These are phyloP conservation scores for Dictyostelium citrinum DNA, from an alignment of 78 protist species.

Conservation along the genomic window DNA sequence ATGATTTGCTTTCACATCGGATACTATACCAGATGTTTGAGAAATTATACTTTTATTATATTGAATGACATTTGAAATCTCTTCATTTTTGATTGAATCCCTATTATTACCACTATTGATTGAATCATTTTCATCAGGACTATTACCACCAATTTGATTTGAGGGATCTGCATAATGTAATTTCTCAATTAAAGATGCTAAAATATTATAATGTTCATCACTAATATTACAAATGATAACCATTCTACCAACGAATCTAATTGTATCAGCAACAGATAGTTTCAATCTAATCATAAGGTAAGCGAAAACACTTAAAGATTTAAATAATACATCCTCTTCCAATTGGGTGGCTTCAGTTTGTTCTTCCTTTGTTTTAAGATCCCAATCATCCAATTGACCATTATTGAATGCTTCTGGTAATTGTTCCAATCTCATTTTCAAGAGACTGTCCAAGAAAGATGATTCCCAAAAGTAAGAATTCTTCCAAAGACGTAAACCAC, in stretches of 20 bases:
- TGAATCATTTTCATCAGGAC: background rate
- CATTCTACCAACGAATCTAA: constrained; percentile 25
- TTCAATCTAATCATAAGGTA: constrained; percentile 41
- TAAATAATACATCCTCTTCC: constrained; percentile 50
- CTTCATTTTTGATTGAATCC: background rate
- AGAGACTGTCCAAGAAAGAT: constrained; percentile 30
- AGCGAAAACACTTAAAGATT: background rate
- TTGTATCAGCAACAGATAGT: background rate
- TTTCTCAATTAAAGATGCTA: background rate
- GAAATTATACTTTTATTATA: background rate
- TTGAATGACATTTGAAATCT: background rate
- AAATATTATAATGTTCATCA: constrained; percentile 35
- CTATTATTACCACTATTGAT: background rate
- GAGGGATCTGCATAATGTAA: constrained; percentile 23
- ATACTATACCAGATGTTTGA: background rate
- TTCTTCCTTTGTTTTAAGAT: background rate
- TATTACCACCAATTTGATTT: background rate
- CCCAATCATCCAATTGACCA: constrained; percentile 2
- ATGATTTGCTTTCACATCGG: background rate
- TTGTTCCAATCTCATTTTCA: constrained; percentile 1
- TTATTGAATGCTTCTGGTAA: background rate
- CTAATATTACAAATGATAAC: background rate
- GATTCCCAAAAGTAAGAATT: constrained; percentile 77
- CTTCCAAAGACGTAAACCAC: constrained; percentile 31
- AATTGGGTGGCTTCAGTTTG: background rate